Evolutionary conservation across 305 asterid species (phyloP), one percentile per base, ranked within the genome.

Genomic region (Ajuga reptans): DNA sequence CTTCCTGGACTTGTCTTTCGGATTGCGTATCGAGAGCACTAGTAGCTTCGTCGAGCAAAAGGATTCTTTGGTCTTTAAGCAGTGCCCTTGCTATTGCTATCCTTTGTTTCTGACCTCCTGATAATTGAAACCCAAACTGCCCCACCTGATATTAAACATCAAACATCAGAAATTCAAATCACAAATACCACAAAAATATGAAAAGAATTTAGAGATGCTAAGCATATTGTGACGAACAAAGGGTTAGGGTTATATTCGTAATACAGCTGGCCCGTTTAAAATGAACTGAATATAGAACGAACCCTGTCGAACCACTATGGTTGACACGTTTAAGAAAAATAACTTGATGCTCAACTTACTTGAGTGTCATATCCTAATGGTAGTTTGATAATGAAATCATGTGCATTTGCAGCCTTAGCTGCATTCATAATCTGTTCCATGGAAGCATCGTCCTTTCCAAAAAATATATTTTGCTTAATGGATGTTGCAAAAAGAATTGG

Each of bases 41-140:
- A 0, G 95, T 90, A 17, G 96, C 96, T 80, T 90, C 96, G 56
- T 90, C 97, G 10, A 90, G 90, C 45, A 88, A 47, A 34, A 88
- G 91, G 59, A 90, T 85, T 53, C 56, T 81, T 5, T 92, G 97
- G 61, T 84, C 84, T 64, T 79, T 88, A 21, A 90, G 43, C 57
- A 90, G 46, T 4, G 94, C 96, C 66, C 97, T 83, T 5, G 94
- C 94, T 52, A 90, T 90, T 14, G 95, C 92, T 29, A 89, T 79
- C 68, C 95, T 84, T 59, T 89, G 95, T 43, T 87, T 89, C 64
- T 90, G 95, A 5, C 96, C 94, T 43, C 97, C 95, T 12, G 97
- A 90, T 50, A 86, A 41, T 33, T 85, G 94, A 59, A 79, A 51
- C 3, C 97, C 97, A 74, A 75, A 85, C 69, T 86, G 92, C 21